Base-by-base conservation (phyloP, 768 basidiomycete genomes). In the Rhodotorula diobovata region DNA sequence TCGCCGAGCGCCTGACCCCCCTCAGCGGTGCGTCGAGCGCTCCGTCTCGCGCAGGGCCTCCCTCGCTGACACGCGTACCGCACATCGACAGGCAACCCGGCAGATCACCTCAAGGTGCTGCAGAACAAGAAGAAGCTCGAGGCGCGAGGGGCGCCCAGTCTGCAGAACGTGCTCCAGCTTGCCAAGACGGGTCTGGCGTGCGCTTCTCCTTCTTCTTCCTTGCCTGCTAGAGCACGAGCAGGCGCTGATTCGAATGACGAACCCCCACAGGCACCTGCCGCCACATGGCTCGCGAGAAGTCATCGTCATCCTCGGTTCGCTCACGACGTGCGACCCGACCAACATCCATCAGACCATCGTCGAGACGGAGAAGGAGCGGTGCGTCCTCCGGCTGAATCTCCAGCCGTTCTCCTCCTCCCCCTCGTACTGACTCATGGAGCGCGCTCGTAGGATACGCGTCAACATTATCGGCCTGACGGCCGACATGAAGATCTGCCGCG, bases 91-190 rank as follows among this genome's bases (percentile, higher is more conserved):
- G 93, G 95, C 16, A 99, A 97, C 75, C 93, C 95, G 0, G 93
- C 95, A 78, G 95, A 97, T 51, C 93, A 97, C n/a, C 83, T 98
- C 28, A 90, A 87, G 77, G 85, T 87, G 0, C 70, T 67, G 85
- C 87, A 16, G 90, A 97, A 77, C 72, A 86, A 95, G 69, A 88
- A 90, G 68, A 93, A 88, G 79, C 84, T 98, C 4, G 90, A 94
- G 75, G 92, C 95, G 0, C 82, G 85, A 9, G 96, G 96, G 1
- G 95, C 97, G 74, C 95, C 96, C 1, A 94, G 91, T 81, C 81
- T 99, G 56, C 96, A 99, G 81, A 99, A 99, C 78, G 89, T 93
- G 0, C 87, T 99, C n/a, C 91, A 96, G 72, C 95, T 98, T 89
- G 95, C 95, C 10, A 86, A 88, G 71, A 89, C 88, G 68, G 93